phyloP scores from a whole-genome alignment of 1,284 basidiomycete genomes.

The Ustilago nuda region DNA sequence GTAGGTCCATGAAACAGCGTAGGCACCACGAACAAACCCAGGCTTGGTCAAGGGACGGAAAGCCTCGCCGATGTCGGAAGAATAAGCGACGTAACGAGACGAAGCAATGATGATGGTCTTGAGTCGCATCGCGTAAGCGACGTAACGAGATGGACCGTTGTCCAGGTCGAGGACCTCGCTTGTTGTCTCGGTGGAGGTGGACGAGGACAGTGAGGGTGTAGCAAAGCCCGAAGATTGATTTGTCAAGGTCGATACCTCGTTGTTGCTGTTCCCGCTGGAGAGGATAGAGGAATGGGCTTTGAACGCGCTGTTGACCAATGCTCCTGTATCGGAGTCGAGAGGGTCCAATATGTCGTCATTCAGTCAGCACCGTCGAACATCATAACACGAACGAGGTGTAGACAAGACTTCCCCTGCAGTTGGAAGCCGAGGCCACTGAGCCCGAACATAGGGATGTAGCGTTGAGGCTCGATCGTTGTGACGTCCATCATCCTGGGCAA shows the following conservation, averaged over 20 bases:
- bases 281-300: conserved; percentile 28
- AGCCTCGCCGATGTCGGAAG: conserved; percentile 90
- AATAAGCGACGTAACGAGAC: conserved; percentile 71
- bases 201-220: conserved; percentile 39
- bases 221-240: conserved; percentile 27
- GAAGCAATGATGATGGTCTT: conserved; percentile 56
- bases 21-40: conserved; percentile 81
- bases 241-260: conserved; percentile 3
- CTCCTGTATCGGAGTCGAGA: conserved; percentile 5
- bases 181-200: conserved; percentile 11
- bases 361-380: background rate
- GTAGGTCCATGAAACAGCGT: conserved; percentile 84
- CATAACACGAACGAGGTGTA: background rate
- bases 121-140: conserved; percentile 61
- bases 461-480: conserved; percentile 31
- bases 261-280: conserved; percentile 18
- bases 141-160: conserved; percentile 54
- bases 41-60: conserved; percentile 88
- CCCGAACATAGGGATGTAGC: conserved; percentile 44
- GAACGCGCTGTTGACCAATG: conserved; percentile 23
- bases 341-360: background rate
- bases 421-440: conserved; percentile 43
- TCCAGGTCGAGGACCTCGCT: conserved; percentile 49
- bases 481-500: conserved; percentile 30
- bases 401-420: conserved; percentile 22